phyloP scores from a whole-genome alignment of 148 eudicot species.

The Rhododendron molle region DNA sequence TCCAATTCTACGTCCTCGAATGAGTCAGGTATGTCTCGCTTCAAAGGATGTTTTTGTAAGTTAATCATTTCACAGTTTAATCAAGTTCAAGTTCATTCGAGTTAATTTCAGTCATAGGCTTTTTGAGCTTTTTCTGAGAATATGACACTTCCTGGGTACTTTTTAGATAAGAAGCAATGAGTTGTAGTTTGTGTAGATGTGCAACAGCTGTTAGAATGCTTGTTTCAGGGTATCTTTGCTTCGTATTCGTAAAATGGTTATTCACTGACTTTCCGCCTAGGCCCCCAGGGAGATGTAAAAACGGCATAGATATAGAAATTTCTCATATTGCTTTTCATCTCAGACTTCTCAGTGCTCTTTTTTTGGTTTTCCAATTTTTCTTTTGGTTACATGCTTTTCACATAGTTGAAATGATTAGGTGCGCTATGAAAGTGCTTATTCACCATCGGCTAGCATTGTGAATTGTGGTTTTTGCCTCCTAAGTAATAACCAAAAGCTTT shows the following conservation, averaged over 20 bases:
- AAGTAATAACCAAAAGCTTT: background rate
- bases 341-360: background rate
- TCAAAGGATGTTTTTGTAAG: background rate
- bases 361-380: background rate
- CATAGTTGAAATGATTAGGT: background rate
- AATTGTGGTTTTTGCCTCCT: background rate
- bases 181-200: background rate
- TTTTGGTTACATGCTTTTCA: background rate
- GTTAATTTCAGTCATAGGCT: background rate
- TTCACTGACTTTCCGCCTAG: background rate
- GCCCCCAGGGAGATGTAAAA: background rate
- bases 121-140: background rate
- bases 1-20: slow-evolving; percentile 67
- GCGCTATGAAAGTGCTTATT: background rate
- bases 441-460: background rate
- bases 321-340: background rate
- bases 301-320: background rate
- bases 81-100: background rate
- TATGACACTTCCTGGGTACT: background rate
- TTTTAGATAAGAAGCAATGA: background rate
- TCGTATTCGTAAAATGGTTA: background rate
- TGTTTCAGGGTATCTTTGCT: background rate
- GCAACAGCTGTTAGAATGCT: background rate
- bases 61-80: background rate
- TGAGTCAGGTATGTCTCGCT: slow-evolving; percentile 65